Evolutionary conservation across 306 rosid species (phyloP).

Genomic region (Begonia masoniana): DNA sequence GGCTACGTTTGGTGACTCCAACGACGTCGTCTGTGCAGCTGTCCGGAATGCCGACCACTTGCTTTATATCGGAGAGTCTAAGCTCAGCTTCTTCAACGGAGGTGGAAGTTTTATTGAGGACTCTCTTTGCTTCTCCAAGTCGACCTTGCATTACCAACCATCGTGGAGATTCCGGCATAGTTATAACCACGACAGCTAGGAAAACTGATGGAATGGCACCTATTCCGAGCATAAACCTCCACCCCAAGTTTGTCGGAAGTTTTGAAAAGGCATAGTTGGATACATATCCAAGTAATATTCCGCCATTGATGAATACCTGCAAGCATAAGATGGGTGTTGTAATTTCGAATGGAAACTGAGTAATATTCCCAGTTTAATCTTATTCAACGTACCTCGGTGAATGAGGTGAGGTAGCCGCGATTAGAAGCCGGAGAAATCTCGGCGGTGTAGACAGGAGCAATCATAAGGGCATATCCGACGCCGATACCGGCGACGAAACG

Average conservation of each 20-base stretch:
- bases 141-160: constrained; percentile 70
- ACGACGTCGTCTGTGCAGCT: constrained; percentile 29
- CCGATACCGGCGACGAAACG: constrained; percentile 70
- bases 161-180: constrained; percentile 64
- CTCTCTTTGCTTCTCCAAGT: constrained; percentile 37
- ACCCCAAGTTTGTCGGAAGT: constrained; percentile 19
- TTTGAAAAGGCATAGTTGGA: constrained; percentile 43
- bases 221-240: constrained; percentile 61
- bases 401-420: constrained; percentile 77
- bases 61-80: constrained; percentile 40
- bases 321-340: constrained; percentile 4
- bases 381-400: constrained; percentile 46
- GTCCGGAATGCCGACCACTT: constrained; percentile 36
- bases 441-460: no score
- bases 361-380: constrained; percentile 6
- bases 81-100: constrained; percentile 33
- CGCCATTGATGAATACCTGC: constrained; percentile 44
- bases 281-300: constrained; percentile 42
- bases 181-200: constrained; percentile 23
- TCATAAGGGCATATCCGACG: constrained; percentile 64
- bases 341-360: constrained; percentile 3
- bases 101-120: constrained; percentile 44
- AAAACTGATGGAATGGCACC: constrained; percentile 36
- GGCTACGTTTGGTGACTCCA: background rate
- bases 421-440: no score